Evolutionary conservation across 2,329 filamentous ascomycete genomes (phyloP).

Genomic region (Aspergillus neotritici): DNA sequence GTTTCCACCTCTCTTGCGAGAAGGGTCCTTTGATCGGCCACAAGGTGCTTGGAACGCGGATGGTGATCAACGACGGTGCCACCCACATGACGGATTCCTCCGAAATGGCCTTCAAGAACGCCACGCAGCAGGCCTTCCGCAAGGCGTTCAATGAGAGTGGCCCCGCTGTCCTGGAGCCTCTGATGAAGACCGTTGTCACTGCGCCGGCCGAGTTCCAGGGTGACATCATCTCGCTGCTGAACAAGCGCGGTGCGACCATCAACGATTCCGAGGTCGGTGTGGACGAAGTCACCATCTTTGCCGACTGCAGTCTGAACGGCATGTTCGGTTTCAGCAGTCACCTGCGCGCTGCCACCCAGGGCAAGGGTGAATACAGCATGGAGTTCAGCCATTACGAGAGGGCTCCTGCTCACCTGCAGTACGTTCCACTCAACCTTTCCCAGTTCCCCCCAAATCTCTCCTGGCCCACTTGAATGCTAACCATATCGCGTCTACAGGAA

Average conservation of each 20-base stretch:
- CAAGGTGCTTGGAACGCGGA: conserved; percentile 78
- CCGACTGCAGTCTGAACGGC: conserved; percentile 87
- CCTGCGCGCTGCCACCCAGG: conserved; percentile 87
- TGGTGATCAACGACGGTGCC: conserved; percentile 93
- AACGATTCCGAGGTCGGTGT: conserved; percentile 89
- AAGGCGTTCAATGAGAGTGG: conserved; percentile 80
- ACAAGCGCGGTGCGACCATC: conserved; percentile 93
- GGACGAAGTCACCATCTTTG: conserved; percentile 88
- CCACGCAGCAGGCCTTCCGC: conserved; percentile 92
- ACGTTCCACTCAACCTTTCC: conserved; percentile 41
- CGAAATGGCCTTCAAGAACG: conserved; percentile 91
- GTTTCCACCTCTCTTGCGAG: conserved; percentile 74
- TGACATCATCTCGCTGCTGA: conserved; percentile 87
- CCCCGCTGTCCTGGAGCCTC: conserved; percentile 81
- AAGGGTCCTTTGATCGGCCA: conserved; percentile 91
- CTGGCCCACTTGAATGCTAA: conserved; percentile 5
- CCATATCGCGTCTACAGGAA: conserved; percentile 39
- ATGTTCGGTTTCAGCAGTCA: conserved; percentile 98
- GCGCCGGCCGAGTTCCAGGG: conserved; percentile 97
- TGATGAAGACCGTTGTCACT: conserved; percentile 98
- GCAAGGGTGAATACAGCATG: conserved; percentile 98
- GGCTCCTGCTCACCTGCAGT: conserved; percentile 84
- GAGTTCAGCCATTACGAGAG: conserved; percentile 95
- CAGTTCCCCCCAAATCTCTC: not conserved
- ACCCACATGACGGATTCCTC: conserved; percentile 98